Evolutionary conservation across 768 basidiomycete genomes (phyloP), one percentile per base, ranked within the genome.

Genomic region (Asterophora lycoperdoides): DNA sequence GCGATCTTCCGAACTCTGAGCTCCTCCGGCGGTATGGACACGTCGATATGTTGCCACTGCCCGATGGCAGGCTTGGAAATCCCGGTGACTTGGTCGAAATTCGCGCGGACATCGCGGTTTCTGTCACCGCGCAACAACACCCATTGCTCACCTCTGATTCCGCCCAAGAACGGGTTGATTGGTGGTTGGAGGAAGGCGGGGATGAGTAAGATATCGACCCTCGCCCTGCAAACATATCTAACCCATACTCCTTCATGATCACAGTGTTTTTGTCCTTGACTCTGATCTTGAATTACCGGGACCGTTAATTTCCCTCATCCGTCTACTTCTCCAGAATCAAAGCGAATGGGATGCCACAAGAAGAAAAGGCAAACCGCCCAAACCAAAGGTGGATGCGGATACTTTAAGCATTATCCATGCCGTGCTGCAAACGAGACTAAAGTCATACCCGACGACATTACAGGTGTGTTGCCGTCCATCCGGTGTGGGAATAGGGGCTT

Each of bases 21-120:
- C 79, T 99, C 7, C 77, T 99, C n/a, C 81, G 96, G 37, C 81
- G 89, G 48, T 98, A 95, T 60, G 96, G 96, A 1, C 89, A 97
- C 60, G 85, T 95, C 46, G 96, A 98, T 66, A 60, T 83, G 23
- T 63, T 93, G 14, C 78, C 76, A 8, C 62, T 86, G 13, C 67
- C 76, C 0, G 55, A 72, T 17, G 70, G 73, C 17, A 70, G 68
- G 4, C 48, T 63, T 33, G 89, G 89, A 0, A 93, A 90, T 61
- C 89, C 89, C 4, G 81, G 80, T 26, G 90, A 93, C 54, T 71
- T 87, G n/a, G 82, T 81, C 11, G 90, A 93, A 57, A 66, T 93
- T 36, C 78, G 75, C 35, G 90, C 86, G 15, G 86, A 90, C 67
- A 60, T 88, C 38, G 70, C 84, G 9, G 75, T 89, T 18, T 61